A percentile compares a stretch with the other conserved stretches of the same genome.
These are phyloP conservation scores for Amphirosellinia nigrospora DNA, from an alignment of 495 filamentous ascomycete genomes.

Conservation along the genomic window DNA sequence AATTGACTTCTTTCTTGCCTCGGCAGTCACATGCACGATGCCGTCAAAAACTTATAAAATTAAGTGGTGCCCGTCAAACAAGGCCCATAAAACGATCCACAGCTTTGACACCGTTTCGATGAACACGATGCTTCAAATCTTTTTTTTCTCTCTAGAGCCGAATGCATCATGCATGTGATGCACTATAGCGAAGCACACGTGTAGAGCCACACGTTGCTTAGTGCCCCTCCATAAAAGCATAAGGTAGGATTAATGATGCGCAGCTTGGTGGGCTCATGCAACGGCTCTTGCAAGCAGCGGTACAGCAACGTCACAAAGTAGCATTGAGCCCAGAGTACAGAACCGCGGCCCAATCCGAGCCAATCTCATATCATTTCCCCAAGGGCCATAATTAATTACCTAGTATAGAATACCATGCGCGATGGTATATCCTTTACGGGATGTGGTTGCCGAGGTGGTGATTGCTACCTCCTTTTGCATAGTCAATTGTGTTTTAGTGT, in stretches of 20 bases:
- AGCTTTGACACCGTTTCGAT: neutral
- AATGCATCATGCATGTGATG: conserved; percentile 18
- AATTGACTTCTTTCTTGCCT: conserved; percentile 12
- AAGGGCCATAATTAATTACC: neutral
- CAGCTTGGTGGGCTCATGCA: neutral
- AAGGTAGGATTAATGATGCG: neutral
- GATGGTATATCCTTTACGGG: neutral
- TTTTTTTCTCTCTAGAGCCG: neutral
- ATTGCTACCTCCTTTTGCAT: neutral
- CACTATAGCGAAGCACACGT: neutral
- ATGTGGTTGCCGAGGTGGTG: neutral
- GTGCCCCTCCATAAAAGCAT: neutral
- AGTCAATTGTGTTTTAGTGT: neutral
- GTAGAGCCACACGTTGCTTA: neutral
- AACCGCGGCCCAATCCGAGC: neutral
- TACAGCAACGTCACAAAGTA: conserved; percentile 9
- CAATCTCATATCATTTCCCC: neutral
- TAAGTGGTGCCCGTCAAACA: neutral
- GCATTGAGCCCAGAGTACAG: neutral
- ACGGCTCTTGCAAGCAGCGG: neutral
- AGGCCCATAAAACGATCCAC: conserved; percentile 18
- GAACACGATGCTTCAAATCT: conserved; percentile 4
- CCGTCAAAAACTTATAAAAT: conserved; percentile 4
- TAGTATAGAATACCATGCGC: neutral
- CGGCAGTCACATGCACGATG: conserved; percentile 20